A percentile compares a stretch with the other conserved stretches of the same genome.
Conservation (phyloP, 148 eudicot genomes). For the Talinum fruticosum region DNA sequence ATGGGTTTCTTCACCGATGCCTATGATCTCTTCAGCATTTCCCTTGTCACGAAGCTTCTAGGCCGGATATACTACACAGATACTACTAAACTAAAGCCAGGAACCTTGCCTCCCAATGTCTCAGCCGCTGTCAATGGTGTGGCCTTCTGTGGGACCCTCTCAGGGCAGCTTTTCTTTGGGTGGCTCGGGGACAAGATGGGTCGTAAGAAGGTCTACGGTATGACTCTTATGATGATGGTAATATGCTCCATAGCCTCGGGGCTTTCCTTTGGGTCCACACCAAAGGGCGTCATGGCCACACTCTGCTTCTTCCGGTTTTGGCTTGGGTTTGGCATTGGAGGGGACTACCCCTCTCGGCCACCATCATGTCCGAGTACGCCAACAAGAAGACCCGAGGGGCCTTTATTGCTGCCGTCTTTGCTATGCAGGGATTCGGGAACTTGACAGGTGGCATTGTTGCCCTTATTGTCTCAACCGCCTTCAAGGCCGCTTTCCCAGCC, state of each 20-base stretch:
- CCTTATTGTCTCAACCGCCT: neutral
- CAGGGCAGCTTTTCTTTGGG: conserved; percentile 8
- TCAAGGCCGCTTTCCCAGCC: neutral
- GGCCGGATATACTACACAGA: conserved; percentile 51
- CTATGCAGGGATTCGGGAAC: conserved; percentile 11
- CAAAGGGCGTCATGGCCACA: conserved; percentile 9
- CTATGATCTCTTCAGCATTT: conserved; percentile 55
- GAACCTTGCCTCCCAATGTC: conserved; percentile 43
- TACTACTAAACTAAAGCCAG: conserved; percentile 26
- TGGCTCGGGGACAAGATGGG: conserved; percentile 15
- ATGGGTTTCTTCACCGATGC: conserved; percentile 73
- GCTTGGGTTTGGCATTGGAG: conserved; percentile 17
- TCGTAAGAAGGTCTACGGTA: conserved; percentile 16
- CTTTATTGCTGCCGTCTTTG: conserved; percentile 15
- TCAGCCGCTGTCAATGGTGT: conserved; percentile 42
- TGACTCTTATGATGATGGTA: conserved; percentile 12
- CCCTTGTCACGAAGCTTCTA: conserved; percentile 49
- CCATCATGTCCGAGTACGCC: conserved; percentile 17
- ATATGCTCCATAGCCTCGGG: conserved; percentile 5
- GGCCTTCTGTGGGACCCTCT: conserved; percentile 1
- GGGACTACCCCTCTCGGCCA: conserved; percentile 12
- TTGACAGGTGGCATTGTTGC: conserved; percentile 4
- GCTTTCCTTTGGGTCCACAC: neutral
- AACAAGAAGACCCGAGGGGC: conserved; percentile 14
- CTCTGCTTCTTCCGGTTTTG: conserved; percentile 8